These are phyloP conservation scores for Acacia pycnantha DNA, from an alignment of 331 rosid species.

Conservation along the genomic window DNA sequence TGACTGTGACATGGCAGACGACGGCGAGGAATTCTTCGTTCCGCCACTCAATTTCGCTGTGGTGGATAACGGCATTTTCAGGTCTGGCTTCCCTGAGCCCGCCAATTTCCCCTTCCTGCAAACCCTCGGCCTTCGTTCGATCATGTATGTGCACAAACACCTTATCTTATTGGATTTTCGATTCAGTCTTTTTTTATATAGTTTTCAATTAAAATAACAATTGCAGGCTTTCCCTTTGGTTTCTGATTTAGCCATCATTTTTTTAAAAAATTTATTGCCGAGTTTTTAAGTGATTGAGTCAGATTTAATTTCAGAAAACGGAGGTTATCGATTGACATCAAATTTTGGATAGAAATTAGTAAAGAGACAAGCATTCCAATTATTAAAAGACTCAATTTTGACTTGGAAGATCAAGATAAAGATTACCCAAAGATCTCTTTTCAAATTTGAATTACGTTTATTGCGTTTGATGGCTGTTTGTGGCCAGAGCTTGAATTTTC, in stretches of 20 bases:
- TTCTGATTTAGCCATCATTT: not conserved
- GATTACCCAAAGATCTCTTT: not conserved
- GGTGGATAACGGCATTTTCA: constrained; percentile 76
- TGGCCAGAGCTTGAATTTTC: not conserved
- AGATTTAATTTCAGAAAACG: not conserved
- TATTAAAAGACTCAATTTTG: not conserved
- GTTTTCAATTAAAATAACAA: not conserved
- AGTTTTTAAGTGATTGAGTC: not conserved
- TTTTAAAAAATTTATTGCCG: not conserved
- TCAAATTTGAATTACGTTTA: not conserved
- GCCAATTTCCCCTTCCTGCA: constrained; percentile 68
- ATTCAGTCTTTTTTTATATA: not conserved
- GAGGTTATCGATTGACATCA: not conserved
- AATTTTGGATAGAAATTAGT: not conserved
- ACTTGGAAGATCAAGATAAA: not conserved
- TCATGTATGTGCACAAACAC: constrained; percentile 41
- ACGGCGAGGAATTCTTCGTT: constrained; percentile 48
- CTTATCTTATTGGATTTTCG: not conserved
- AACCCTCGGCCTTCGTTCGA: constrained; percentile 64
- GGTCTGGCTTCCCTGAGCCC: constrained; percentile 75
- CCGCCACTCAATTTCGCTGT: constrained; percentile 74
- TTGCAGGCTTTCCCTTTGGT: not conserved
- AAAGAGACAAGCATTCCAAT: not conserved
- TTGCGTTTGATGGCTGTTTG: not conserved
- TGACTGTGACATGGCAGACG: constrained; percentile 33